Evolutionary conservation across 768 basidiomycete genomes (phyloP).

Genomic region (Phallus indusiatus): DNA sequence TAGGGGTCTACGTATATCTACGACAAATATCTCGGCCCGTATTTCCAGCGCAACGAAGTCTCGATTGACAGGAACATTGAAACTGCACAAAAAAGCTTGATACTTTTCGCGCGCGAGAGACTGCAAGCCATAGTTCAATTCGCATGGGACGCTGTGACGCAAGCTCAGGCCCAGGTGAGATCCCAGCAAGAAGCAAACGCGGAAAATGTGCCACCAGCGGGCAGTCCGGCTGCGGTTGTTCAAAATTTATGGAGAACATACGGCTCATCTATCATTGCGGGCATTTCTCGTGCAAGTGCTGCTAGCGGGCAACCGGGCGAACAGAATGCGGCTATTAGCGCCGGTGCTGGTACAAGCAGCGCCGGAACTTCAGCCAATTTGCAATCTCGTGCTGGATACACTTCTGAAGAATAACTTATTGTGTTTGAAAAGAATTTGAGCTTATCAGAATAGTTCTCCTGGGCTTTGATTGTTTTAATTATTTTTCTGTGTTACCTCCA

Average conservation of each 20-base stretch:
- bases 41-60: slow-evolving; percentile 46
- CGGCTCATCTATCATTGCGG: slow-evolving; percentile 29
- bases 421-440: too few species aligned
- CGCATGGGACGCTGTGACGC: slow-evolving; percentile 35
- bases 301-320: slow-evolving; percentile 5
- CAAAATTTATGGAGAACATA: slow-evolving; percentile 33
- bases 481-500: too few species aligned
- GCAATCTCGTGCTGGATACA: too few species aligned
- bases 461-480: too few species aligned
- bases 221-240: slow-evolving; percentile 24
- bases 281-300: slow-evolving; percentile 14
- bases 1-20: slow-evolving; percentile 66
- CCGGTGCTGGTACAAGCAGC: background rate
- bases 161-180: slow-evolving; percentile 21
- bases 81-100: slow-evolving; percentile 40
- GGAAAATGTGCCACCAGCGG: slow-evolving; percentile 17
- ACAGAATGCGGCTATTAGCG: too few species aligned
- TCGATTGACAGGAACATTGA: slow-evolving; percentile 51
- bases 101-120: slow-evolving; percentile 48
- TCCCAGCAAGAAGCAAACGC: slow-evolving; percentile 10
- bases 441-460: too few species aligned
- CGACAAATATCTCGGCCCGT: slow-evolving; percentile 49
- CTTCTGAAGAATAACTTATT: too few species aligned
- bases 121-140: slow-evolving; percentile 39
- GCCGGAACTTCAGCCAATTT: too few species aligned